These are phyloP conservation scores for Cyclotella atomus DNA, from an alignment of 108 stramenopile species.

Conservation along the genomic window DNA sequence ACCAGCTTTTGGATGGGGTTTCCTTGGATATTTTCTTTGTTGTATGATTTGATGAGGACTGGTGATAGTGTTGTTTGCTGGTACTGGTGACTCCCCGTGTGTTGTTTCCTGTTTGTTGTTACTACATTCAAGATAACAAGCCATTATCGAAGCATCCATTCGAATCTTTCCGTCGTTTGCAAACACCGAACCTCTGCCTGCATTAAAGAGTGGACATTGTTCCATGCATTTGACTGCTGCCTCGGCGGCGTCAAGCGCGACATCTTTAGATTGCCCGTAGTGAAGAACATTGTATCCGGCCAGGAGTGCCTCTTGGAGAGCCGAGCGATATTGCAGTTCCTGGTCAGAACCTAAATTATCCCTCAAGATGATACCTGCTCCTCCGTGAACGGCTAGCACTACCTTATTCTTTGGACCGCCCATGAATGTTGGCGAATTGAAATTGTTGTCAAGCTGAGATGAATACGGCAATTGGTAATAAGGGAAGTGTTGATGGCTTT, in stretches of 20 bases:
- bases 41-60: constrained; percentile 20
- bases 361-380: constrained; percentile 40
- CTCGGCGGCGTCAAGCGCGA: constrained; percentile 35
- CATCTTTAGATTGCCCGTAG: neutral
- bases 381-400: constrained; percentile 43
- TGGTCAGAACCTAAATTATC: constrained; percentile 24
- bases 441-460: no score
- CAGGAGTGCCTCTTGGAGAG: constrained; percentile 23
- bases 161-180: constrained; percentile 27
- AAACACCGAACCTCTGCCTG: constrained; percentile 40
- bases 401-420: neutral
- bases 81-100: neutral
- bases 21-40: constrained; percentile 20
- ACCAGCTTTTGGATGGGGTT: constrained; percentile 32
- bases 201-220: constrained; percentile 40
- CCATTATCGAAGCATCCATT: constrained; percentile 47
- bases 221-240: constrained; percentile 37
- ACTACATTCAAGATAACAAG: constrained; percentile 24
- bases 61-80: neutral
- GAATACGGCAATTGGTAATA: no score
- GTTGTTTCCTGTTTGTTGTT: neutral
- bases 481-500: no score
- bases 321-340: constrained; percentile 32
- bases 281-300: constrained; percentile 22
- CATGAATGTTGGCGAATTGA: no score